Conservation (phyloP, 2,329 filamentous ascomycete genomes). For the Diaporthe batatas region DNA sequence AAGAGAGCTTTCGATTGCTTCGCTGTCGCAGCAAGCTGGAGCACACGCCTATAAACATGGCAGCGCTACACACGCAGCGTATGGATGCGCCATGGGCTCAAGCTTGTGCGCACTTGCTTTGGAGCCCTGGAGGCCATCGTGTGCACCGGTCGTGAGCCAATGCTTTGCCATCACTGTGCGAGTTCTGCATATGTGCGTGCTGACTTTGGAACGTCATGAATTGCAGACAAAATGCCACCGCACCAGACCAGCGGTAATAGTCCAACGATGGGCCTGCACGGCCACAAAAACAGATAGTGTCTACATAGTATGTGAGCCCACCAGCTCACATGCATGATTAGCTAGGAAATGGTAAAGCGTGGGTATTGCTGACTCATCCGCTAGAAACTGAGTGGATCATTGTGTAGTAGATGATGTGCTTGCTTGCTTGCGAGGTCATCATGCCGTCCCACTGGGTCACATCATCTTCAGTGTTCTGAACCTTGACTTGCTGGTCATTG, state of each 20-base stretch:
- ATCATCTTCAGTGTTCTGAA: neutral
- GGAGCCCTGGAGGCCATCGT: neutral
- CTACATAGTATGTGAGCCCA: neutral
- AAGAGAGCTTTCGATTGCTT: conserved; percentile 4
- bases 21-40: neutral
- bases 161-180: neutral
- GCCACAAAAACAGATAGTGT: neutral
- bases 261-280: neutral
- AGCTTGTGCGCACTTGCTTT: neutral
- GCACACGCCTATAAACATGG: neutral
- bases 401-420: neutral
- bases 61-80: neutral
- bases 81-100: neutral
- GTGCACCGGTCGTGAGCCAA: too few relatives aligned
- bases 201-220: neutral
- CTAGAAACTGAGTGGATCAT: neutral
- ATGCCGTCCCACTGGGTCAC: neutral
- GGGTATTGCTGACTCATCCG: neutral
- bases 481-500: conserved; percentile 1
- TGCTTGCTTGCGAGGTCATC: neutral
- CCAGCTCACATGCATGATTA: neutral
- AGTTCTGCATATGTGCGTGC: neutral
- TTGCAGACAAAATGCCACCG: neutral
- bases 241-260: neutral
- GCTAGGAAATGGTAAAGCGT: too few relatives aligned